Percentiles rank a stretch among this genome's conserved stretches.
phyloP scores from a whole-genome alignment of 1,284 basidiomycete species.

The Coniophora puteana region DNA sequence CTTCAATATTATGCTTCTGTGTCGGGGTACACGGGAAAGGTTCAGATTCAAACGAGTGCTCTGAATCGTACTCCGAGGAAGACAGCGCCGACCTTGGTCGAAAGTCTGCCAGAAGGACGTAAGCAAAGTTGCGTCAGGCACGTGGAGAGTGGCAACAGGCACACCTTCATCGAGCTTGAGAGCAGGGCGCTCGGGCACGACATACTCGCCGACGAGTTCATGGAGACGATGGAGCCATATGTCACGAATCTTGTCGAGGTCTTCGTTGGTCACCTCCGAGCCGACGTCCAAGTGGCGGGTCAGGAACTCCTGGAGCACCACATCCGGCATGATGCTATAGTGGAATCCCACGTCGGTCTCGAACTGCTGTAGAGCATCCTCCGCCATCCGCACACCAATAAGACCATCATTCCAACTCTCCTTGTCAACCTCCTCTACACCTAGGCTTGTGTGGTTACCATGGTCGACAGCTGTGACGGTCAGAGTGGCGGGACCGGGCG shows the following conservation, averaged over 20 bases:
- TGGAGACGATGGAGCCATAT: slow-evolving; percentile 1
- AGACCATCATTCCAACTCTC: slow-evolving; percentile 8
- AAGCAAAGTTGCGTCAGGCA: not conserved
- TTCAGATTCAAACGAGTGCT: slow-evolving; percentile 7
- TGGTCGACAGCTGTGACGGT: too few relatives aligned
- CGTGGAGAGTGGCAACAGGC: not conserved
- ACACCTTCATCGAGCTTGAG: slow-evolving; percentile 2
- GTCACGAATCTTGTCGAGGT: slow-evolving; percentile 7
- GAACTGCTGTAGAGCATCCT: slow-evolving; percentile 2
- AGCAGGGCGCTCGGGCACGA: not conserved
- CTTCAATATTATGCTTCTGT: slow-evolving; percentile 3
- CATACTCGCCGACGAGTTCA: slow-evolving; percentile 1
- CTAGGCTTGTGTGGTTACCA: too few relatives aligned
- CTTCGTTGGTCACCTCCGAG: slow-evolving; percentile 2
- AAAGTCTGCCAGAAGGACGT: not conserved
- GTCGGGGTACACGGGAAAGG: slow-evolving; percentile 5
- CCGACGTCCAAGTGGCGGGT: not conserved
- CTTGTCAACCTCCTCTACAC: too few relatives aligned
- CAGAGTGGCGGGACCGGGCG: too few relatives aligned
- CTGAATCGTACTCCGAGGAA: slow-evolving; percentile 8
- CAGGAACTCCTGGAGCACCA: not conserved
- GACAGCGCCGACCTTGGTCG: slow-evolving; percentile 6
- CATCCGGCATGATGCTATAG: slow-evolving; percentile 9
- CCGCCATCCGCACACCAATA: slow-evolving; percentile 3
- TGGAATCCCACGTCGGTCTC: slow-evolving; percentile 5